Base-by-base conservation (phyloP, 345 rosid species). In the Gossypium mustelinum region DNA sequence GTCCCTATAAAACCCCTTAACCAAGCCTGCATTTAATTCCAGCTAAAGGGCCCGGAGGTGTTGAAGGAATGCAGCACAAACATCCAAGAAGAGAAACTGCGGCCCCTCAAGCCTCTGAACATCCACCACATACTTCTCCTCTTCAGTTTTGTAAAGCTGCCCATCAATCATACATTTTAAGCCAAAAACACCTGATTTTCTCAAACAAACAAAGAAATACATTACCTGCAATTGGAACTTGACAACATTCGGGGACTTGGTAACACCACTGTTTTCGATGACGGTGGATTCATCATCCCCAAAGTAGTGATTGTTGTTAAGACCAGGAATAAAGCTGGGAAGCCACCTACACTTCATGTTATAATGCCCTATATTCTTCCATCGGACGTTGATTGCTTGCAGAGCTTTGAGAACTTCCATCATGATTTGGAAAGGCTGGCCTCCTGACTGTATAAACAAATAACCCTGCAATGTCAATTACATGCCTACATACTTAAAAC, bases 301-400 rank as follows among this genome's bases (percentile, higher is more conserved):
- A 70, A 92, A 88, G 78, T 85, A 86, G 75, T 82, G 80, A 81
- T 84, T 85, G 66, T 75, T 79, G 12, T 71, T 85, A 79, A 84
- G 88, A 77, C 84, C 89, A 54, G 88, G 70, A 75, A 72, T 78
- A 54, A 16, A 18, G 65, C 85, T 85, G 65, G 83, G 88, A 83
- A 89, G 79, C 98, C 98, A 93, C 82, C 92, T 85, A 87, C 97
- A 95, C 83, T 91, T 93, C 92, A 95, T 85, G 87, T 93, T 91
- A 84, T 95, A 93, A 65, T 91, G 97, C 61, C 98, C 97, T 41
- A 91, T 93, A 84, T 90, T 93, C 85, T 95, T 93, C 98, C 99
- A 95, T 74, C 89, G 79, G 22, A 91, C 98, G 75, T 85, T 90
- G 84, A 95, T 80, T 75, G 88, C 92, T 79, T 83, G 91, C 81